A percentile compares a stretch with the other conserved stretches of the same genome.
Evolutionary conservation across 495 filamentous ascomycete genomes (phyloP).

Genomic region (Hypoxylon fuscum): DNA sequence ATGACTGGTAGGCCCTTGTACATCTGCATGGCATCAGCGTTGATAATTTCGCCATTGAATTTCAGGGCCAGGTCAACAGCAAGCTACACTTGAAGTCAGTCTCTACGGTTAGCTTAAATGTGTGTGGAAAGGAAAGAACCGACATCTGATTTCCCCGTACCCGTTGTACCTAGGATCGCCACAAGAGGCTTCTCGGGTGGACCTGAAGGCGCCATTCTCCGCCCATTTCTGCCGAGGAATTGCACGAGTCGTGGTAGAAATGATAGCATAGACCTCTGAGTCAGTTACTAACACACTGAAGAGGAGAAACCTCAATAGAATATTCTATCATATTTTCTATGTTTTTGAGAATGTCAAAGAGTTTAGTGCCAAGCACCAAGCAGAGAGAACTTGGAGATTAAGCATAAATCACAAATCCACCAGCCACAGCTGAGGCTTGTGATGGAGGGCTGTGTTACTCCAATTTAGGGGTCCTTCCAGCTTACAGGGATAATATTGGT

Average conservation of each 20-base stretch:
- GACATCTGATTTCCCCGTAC: constrained; percentile 98
- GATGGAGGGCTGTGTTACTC: not conserved
- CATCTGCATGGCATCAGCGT: constrained; percentile 99
- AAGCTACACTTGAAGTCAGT: constrained; percentile 64
- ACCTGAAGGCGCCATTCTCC: constrained; percentile 33
- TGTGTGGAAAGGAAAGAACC: constrained; percentile 17
- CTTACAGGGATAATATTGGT: not conserved
- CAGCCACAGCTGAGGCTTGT: not conserved
- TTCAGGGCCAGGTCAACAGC: constrained; percentile 85
- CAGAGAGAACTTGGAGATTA: not conserved
- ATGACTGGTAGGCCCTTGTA: constrained; percentile 93
- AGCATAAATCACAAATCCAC: constrained; percentile 2
- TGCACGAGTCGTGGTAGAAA: not conserved
- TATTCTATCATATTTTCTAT: too few species aligned
- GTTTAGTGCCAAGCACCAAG: not conserved
- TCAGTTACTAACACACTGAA: too few species aligned
- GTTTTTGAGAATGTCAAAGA: too few species aligned
- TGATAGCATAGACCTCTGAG: constrained; percentile 15
- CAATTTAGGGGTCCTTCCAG: not conserved
- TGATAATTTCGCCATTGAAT: constrained; percentile 95
- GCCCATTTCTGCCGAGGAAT: constrained; percentile 21
- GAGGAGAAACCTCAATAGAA: not conserved
- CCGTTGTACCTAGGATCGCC: constrained; percentile 89
- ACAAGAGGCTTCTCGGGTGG: constrained; percentile 68
- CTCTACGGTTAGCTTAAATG: not conserved